Base-by-base conservation (phyloP, 2,329 filamentous ascomycete genomes). In the Colletotrichum nymphaeae region DNA sequence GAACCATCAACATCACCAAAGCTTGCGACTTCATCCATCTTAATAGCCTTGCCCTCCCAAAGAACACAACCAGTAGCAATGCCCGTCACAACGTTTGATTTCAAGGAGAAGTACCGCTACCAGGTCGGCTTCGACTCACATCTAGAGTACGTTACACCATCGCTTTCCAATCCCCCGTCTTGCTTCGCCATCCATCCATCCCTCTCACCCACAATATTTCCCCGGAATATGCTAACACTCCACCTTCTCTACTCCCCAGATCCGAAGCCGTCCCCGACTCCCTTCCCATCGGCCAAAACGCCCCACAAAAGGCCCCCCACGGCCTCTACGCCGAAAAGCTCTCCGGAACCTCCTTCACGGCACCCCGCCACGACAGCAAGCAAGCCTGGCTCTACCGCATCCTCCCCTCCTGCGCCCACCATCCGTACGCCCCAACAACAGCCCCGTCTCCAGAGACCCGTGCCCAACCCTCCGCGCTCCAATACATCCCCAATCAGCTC, bases 281-380 rank as follows among this genome's bases (percentile, higher is more conserved):
- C 5, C 86, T 96, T 5, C 94, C 95, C 9, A 80, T 94, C 72
- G 94, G 89, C 63, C 89, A 92, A 55, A 97, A 97, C 86, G 94
- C 93, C 3, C 95, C 95, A 0, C 94, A 97, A 81, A 94, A 95
- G 79, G 92, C 92, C 0, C 88, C 93, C 0, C 90, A 91, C 76
- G 94, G 94, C 0, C 90, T 97, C 32, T 97, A 97, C 83, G 91
- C 94, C 32, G 95, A 97, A 84, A 93, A 93, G 84, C 87, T 94
- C 56, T 93, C 92, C 0, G 93, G 92, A 8, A 93, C 91, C 1
- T 87, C 93, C 35, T 94, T 94, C 80, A 94, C 92, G 4, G 91
- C 92, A 1, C 92, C 92, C 0, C 86, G 93, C 32, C 86, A 90
- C 79, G 88, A 92, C 70, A 94, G 93, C 82, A 90, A 90, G 78